A percentile compares a stretch with the other conserved stretches of the same genome.
Evolutionary conservation across 306 rosid genomes (phyloP).

Genomic region (barrel medic (Medicago truncatula)): DNA sequence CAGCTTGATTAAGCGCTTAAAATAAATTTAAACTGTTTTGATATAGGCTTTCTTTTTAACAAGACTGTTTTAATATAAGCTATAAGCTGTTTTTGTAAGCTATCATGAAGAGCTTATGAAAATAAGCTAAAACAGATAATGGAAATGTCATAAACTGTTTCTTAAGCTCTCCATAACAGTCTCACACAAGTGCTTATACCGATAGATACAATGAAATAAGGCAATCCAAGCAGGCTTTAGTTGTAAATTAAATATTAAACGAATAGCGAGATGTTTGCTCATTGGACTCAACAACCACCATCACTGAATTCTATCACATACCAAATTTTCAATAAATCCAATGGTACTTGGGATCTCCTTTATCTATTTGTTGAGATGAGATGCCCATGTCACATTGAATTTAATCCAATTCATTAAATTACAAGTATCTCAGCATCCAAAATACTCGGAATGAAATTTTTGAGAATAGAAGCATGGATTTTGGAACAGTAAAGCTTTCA

Average conservation of each 20-base stretch:
- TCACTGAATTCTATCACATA: neutral
- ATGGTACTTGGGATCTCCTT: conserved; percentile 15
- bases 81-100: neutral
- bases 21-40: neutral
- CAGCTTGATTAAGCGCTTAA: neutral
- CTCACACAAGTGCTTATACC: neutral
- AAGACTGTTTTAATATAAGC: neutral
- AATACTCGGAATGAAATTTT: conserved; percentile 12
- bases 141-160: neutral
- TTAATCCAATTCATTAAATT: conserved; percentile 2
- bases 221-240: neutral
- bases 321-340: conserved; percentile 23
- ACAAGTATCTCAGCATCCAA: neutral
- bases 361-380: conserved; percentile 9
- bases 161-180: neutral
- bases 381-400: conserved; percentile 12
- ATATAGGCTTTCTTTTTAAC: no score
- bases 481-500: conserved; percentile 38
- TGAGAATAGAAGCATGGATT: conserved; percentile 25
- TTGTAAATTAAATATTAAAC: conserved; percentile 13
- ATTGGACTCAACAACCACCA: neutral
- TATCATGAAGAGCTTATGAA: neutral
- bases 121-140: neutral
- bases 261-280: neutral
- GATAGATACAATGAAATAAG: neutral